Evolutionary conservation across 345 rosid species (phyloP), one percentile per base, ranked within the genome.

Genomic region (Pistacia integerrima): DNA sequence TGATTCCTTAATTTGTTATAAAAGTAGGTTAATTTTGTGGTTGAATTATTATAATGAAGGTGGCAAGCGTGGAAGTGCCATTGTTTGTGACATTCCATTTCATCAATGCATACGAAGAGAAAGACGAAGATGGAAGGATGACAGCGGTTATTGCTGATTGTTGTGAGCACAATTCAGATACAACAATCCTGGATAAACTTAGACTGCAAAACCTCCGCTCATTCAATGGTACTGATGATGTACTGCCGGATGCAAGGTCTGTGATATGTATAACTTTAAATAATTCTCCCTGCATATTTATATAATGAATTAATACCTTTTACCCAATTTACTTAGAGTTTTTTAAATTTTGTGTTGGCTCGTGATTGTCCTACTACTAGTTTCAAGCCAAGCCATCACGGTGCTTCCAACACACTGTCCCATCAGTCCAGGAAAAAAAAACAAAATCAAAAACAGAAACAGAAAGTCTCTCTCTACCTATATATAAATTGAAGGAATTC

Each of bases 61-160:
- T 93, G 82, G 85, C 92, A 64, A 93, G 98, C 28, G 99, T 93
- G 85, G 97, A 96, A 80, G 99, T 96, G 36, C 99, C 99, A 0
- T 69, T 94, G 7, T 96, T 49, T 61, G 87, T 96, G 69, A 92
- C 96, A 13, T 93, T 96, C 84, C 99, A 96, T 82, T 93, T 93
- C 87, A 93, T 93, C 64, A 96, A 96, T 76, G 99, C 98, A 6
- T 93, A 93, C 63, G 97, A 96, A 82, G 97, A 92, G 80, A 84
- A 56, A 78, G 93, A 93, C 64, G 92, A 90, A 62, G 97, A 91
- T 0, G 99, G 99, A 9, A 86, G 93, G 69, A 86, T 88, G 63
- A 88, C 82, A 11, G 88, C 83, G 7, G 74, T 96, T 9, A 68
- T 93, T 10, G 97, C 93, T 9, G 99, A 96, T 84, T 96, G 99